A percentile compares a stretch with the other conserved stretches of the same genome.
Conservation (phyloP, 768 basidiomycete species). For the Kwoniella bestiolae region DNA sequence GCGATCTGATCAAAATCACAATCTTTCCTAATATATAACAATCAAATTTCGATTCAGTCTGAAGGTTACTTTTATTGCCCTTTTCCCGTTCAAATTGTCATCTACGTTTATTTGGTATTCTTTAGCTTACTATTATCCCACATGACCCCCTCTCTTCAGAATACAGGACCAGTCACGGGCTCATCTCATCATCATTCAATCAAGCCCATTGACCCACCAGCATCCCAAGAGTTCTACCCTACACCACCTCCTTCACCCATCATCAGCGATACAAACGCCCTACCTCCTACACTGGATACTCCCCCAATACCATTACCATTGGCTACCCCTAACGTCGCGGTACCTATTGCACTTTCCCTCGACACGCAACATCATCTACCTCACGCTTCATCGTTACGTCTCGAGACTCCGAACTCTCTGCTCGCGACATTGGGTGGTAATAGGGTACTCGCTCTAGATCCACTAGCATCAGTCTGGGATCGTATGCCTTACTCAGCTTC, state of each 20-base stretch:
- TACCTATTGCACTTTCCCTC: slow-evolving; percentile 23
- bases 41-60: slow-evolving; percentile 9
- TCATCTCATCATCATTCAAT: background rate
- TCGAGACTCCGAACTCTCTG: slow-evolving; percentile 16
- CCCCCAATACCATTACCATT: background rate
- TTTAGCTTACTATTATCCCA: slow-evolving; percentile 4
- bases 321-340: background rate
- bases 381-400: slow-evolving; percentile 31
- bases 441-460: slow-evolving; percentile 23
- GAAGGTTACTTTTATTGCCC: background rate
- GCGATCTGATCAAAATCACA: too few species aligned
- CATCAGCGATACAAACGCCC: slow-evolving; percentile 11
- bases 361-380: slow-evolving; percentile 30
- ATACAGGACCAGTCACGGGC: background rate
- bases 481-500: slow-evolving; percentile 42
- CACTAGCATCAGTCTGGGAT: slow-evolving; percentile 28
- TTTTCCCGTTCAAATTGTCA: background rate
- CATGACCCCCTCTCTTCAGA: slow-evolving; percentile 5
- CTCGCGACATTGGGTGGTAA: slow-evolving; percentile 31
- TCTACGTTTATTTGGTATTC: background rate
- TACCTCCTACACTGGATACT: background rate
- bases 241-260: slow-evolving; percentile 38
- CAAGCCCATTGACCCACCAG: slow-evolving; percentile 11
- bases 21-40: background rate
- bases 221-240: slow-evolving; percentile 24